Evolutionary conservation across 2,329 filamentous ascomycete genomes (phyloP), one percentile per base, ranked within the genome.

Genomic region (Ilyonectria sp.): DNA sequence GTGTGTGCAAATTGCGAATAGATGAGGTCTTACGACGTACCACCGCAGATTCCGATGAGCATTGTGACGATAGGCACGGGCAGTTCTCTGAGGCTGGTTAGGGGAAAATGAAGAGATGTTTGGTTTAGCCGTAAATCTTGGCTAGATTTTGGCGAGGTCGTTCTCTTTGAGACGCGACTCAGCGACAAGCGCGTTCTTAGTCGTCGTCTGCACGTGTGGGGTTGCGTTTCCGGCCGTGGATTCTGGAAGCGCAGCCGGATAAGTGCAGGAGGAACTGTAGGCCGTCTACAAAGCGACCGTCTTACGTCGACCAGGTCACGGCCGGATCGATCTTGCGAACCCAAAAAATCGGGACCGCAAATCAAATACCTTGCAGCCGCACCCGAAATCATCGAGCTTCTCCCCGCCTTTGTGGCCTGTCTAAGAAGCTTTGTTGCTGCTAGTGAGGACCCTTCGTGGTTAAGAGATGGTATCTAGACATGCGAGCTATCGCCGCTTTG

Each of bases 41-140:
- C 90, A 77, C 92, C 92, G 75, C 92, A 94, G 67, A 95, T 86
- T 62, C 92, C 93, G 69, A 94, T 92, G 46, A 95, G 86, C 92
- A 95, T 94, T 29, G 76, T 82, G 66, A 37, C 6, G 56, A 23
- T 6, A 29, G 21, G 19, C 35, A 1, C 8, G 17, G 37, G 21
- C 29, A 11, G 31, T 29, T 33, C 53, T 21, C 49, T 47, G 37
- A 23, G 9, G 43, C 40, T 44, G 40, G 37, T 54, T 15, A 37
- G 29, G 29, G 43, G 26, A 23, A 19, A 49, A 50, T 33, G 33
- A 59, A 54, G 35, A 57, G 52, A 29, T 40, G 35, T 43, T 23
- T 33, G 15, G 49, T 31, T 23, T 15, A 59, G 61, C 15, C 40
- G 8, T 4, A 64, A 64, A 35, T 54, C 46, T 26, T 49, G 43